A percentile compares a stretch with the other conserved stretches of the same genome.
Conservation (phyloP, 192 early-diverging fungal genomes). For the Gamsiella multidivaricata region DNA sequence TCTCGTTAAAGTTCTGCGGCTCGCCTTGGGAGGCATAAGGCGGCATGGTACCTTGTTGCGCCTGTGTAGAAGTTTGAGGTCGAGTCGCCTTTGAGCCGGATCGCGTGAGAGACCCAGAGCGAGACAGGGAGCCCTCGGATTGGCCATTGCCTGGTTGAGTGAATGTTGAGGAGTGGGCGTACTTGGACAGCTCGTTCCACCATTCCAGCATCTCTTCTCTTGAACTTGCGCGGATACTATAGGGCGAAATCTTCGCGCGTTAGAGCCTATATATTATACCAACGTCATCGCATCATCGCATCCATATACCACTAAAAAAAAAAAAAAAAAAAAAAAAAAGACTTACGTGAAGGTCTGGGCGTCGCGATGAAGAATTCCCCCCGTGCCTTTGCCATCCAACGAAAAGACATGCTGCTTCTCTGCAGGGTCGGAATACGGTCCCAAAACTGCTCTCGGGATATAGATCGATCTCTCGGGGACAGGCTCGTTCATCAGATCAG, state of each 20-base stretch:
- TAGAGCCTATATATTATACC: too few relatives aligned
- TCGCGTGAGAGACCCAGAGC: constrained; percentile 7
- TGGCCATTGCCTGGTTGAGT: constrained; percentile 11
- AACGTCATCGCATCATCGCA: too few relatives aligned
- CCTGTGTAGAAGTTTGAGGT: neutral
- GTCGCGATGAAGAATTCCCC: constrained; percentile 43
- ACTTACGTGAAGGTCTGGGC: constrained; percentile 43
- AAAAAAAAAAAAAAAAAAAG: neutral
- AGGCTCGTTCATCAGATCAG: constrained; percentile 22
- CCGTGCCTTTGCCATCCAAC: constrained; percentile 41
- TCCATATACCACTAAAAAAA: too few relatives aligned
- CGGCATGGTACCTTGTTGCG: neutral
- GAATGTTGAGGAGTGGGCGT: constrained; percentile 22
- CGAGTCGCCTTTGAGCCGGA: neutral
- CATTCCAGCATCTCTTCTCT: constrained; percentile 43
- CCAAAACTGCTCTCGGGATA: constrained; percentile 45
- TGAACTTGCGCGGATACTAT: constrained; percentile 38
- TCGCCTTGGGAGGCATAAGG: neutral
- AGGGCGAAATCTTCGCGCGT: too few relatives aligned
- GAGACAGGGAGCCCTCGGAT: neutral
- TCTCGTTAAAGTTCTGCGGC: neutral
- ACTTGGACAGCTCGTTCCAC: constrained; percentile 41
- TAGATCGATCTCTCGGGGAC: constrained; percentile 57
- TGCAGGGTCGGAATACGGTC: constrained; percentile 25
- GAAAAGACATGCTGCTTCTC: constrained; percentile 46